phyloP scores from a whole-genome alignment of 148 eudicot species.

The Vaccinium darrowii region DNA sequence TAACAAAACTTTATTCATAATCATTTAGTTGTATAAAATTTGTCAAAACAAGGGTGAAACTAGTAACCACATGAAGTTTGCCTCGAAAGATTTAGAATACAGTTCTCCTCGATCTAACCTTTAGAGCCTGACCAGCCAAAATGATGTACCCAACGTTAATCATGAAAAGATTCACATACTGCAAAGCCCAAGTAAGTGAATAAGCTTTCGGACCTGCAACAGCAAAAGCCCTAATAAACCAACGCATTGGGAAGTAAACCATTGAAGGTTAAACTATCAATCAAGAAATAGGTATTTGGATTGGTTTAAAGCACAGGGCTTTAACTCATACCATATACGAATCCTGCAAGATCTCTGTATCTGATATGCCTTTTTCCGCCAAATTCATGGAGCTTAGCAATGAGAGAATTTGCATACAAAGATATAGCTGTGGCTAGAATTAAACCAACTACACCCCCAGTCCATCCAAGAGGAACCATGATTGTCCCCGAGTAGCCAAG shows the following conservation, averaged over 20 bases:
- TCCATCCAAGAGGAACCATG: constrained; percentile 94
- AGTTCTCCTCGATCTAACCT: constrained; percentile 35
- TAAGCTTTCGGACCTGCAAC: constrained; percentile 72
- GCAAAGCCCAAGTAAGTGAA: constrained; percentile 77
- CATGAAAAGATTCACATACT: constrained; percentile 88
- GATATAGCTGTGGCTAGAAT: constrained; percentile 62
- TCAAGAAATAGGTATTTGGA: neutral
- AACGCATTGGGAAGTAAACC: neutral
- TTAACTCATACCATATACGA: constrained; percentile 58
- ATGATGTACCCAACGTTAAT: constrained; percentile 82
- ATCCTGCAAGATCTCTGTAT: constrained; percentile 91
- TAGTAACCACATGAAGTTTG: neutral
- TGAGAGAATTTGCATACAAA: constrained; percentile 74
- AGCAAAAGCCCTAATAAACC: neutral
- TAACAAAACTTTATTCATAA: neutral
- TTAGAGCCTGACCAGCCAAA: constrained; percentile 80
- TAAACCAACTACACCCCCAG: constrained; percentile 68
- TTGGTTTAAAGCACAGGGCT: neutral
- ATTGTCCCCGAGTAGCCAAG: constrained; percentile 78
- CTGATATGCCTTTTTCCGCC: constrained; percentile 90
- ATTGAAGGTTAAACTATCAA: no score
- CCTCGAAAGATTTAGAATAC: neutral
- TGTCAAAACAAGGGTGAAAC: neutral
- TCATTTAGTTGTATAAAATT: neutral
- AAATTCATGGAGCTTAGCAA: constrained; percentile 81